A percentile compares a stretch with the other conserved stretches of the same genome.
phyloP scores from a whole-genome alignment of 192 early-diverging fungal genomes.

The Coemansia erecta region DNA sequence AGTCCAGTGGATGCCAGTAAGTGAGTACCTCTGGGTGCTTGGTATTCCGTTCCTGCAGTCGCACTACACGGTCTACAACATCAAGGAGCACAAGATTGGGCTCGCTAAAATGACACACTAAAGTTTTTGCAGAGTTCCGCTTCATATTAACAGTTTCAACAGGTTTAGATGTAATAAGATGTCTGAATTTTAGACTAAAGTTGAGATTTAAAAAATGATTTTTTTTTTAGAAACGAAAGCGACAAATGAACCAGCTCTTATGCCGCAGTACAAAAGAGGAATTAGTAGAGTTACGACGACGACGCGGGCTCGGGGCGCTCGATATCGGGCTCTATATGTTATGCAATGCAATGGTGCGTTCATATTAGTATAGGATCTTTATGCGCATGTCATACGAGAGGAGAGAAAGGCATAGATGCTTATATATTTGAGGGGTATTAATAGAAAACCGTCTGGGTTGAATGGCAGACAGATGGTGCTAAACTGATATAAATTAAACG shows the following conservation, averaged over 20 bases:
- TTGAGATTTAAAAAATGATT: not conserved
- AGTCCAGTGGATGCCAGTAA: constrained; percentile 55
- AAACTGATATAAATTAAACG: too few species aligned
- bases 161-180: not conserved
- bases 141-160: too few species aligned
- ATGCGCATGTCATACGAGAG: too few species aligned
- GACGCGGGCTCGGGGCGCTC: constrained; percentile 20
- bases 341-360: not conserved
- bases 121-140: not conserved
- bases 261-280: not conserved
- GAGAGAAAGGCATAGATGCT: too few species aligned
- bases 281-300: not conserved
- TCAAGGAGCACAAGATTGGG: constrained; percentile 42
- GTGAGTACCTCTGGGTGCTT: constrained; percentile 53
- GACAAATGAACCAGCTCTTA: not conserved
- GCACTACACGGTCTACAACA: constrained; percentile 55
- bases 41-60: constrained; percentile 51
- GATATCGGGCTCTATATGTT: constrained; percentile 31
- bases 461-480: too few species aligned
- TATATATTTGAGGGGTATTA: too few species aligned
- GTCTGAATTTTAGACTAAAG: not conserved
- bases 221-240: not conserved
- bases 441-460: too few species aligned
- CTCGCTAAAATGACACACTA: constrained; percentile 30
- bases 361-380: too few species aligned